Percentiles rank a stretch among this genome's conserved stretches.
phyloP scores from a whole-genome alignment of 306 rosid genomes.

The Pterocarpus santalinus region DNA sequence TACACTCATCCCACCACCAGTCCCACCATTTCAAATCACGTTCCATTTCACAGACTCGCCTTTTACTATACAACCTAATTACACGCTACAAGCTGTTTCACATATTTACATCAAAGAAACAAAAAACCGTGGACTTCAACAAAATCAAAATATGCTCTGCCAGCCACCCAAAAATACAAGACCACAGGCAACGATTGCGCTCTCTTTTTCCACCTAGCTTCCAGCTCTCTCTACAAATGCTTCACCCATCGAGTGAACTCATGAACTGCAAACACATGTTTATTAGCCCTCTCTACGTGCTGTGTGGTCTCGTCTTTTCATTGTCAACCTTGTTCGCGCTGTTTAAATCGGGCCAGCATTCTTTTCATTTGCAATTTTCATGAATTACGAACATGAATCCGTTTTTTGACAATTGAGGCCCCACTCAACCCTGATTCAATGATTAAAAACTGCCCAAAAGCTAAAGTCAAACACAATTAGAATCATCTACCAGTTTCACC shows the following conservation, averaged over 20 bases:
- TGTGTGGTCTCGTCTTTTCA: conserved; percentile 36
- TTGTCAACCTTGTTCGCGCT: conserved; percentile 49
- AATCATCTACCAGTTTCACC: conserved; percentile 60
- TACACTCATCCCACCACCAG: conserved; percentile 51
- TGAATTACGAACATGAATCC: conserved; percentile 43
- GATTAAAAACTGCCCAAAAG: conserved; percentile 56
- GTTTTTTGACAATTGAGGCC: conserved; percentile 43
- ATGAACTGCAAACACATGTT: conserved; percentile 38
- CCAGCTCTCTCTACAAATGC: conserved; percentile 48
- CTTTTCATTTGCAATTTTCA: conserved; percentile 44
- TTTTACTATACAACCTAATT: conserved; percentile 72
- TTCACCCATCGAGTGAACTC: conserved; percentile 38
- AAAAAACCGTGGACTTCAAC: conserved; percentile 47
- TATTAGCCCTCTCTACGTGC: conserved; percentile 38
- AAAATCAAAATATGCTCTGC: conserved; percentile 51
- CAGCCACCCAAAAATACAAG: conserved; percentile 55
- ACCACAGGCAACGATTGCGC: conserved; percentile 41
- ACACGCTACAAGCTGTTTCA: conserved; percentile 63
- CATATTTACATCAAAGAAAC: conserved; percentile 62
- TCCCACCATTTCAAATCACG: conserved; percentile 56
- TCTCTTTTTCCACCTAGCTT: conserved; percentile 40
- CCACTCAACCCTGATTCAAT: conserved; percentile 59
- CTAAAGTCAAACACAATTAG: conserved; percentile 54
- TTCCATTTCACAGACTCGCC: conserved; percentile 53
- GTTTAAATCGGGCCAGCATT: conserved; percentile 64